Conservation (phyloP, 2,329 filamentous ascomycete species). For the Pyrenophora tritici-repentis region DNA sequence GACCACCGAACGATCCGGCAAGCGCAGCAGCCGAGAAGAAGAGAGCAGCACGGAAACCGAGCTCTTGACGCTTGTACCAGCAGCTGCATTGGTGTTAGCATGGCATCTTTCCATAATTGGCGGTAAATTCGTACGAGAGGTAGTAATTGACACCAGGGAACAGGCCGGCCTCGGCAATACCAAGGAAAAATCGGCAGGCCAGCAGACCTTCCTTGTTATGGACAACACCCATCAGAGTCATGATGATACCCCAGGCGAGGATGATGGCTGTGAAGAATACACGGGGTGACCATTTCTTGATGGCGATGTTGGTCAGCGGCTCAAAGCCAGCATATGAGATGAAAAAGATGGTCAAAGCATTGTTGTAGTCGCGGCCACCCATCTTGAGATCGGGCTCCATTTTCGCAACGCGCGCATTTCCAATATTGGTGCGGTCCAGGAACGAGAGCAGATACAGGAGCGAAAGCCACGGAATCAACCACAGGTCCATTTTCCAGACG, state of each 20-base stretch:
- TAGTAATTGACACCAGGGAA: conserved; percentile 57
- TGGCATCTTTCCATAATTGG: no score
- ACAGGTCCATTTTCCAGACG: conserved; percentile 50
- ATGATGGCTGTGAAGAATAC: conserved; percentile 55
- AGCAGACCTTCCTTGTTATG: conserved; percentile 45
- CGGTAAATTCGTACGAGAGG: conserved; percentile 53
- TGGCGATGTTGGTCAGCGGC: conserved; percentile 64
- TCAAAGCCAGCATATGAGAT: conserved; percentile 56
- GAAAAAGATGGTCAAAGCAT: conserved; percentile 70
- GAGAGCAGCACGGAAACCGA: conserved; percentile 59
- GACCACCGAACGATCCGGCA: conserved; percentile 64
- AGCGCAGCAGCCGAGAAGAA: conserved; percentile 65
- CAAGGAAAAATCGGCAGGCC: conserved; percentile 46
- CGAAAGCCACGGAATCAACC: conserved; percentile 50
- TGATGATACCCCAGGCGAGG: conserved; percentile 53
- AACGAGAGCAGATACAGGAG: conserved; percentile 51
- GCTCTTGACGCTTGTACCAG: conserved; percentile 61
- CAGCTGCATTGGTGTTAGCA: conserved; percentile 42
- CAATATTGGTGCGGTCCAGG: conserved; percentile 46
- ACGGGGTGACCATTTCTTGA: conserved; percentile 63
- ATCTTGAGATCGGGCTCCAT: conserved; percentile 38
- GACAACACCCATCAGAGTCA: conserved; percentile 57
- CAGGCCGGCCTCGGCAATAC: conserved; percentile 46
- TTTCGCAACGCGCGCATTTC: conserved; percentile 53
- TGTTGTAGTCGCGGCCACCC: conserved; percentile 65